These are phyloP conservation scores for Gossypium longicalyx DNA, from an alignment of 345 rosid genomes.

Conservation along the genomic window DNA sequence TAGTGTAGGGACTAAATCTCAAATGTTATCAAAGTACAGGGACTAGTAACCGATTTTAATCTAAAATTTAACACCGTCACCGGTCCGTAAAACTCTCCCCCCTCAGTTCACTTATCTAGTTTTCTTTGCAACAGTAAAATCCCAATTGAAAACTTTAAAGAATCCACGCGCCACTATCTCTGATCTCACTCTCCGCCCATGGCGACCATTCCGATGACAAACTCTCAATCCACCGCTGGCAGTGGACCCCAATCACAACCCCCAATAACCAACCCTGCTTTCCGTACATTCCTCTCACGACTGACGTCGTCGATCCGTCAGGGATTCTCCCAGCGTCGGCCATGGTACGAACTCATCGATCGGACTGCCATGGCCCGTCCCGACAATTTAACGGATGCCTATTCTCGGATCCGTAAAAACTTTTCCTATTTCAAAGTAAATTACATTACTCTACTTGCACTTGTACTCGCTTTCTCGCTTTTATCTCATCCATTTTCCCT, in stretches of 20 bases:
- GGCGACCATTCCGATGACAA: constrained; percentile 62
- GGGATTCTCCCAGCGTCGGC: constrained; percentile 75
- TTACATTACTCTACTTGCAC: constrained; percentile 49
- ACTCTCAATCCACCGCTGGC: constrained; percentile 24
- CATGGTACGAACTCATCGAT: constrained; percentile 71
- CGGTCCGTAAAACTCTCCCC: no score
- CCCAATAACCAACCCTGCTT: constrained; percentile 66
- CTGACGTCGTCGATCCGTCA: constrained; percentile 64
- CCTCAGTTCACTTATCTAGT: no score
- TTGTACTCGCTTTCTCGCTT: constrained; percentile 65
- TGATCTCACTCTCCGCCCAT: constrained; percentile 24
- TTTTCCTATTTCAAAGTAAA: constrained; percentile 68
- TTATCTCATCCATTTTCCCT: constrained; percentile 73
- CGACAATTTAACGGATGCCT: constrained; percentile 57
- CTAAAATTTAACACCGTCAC: no score
- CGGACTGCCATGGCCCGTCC: constrained; percentile 57
- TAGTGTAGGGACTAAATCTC: no score
- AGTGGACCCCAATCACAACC: constrained; percentile 44
- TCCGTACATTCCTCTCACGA: constrained; percentile 68
- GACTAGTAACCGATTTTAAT: no score
- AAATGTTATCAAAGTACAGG: no score
- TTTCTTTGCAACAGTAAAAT: not conserved
- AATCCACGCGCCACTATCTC: not conserved
- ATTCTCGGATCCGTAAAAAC: constrained; percentile 66
- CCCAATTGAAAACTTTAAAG: no score